These are phyloP conservation scores for Hypoxylon subgilvum DNA, from an alignment of 495 filamentous ascomycete genomes.

Conservation along the genomic window DNA sequence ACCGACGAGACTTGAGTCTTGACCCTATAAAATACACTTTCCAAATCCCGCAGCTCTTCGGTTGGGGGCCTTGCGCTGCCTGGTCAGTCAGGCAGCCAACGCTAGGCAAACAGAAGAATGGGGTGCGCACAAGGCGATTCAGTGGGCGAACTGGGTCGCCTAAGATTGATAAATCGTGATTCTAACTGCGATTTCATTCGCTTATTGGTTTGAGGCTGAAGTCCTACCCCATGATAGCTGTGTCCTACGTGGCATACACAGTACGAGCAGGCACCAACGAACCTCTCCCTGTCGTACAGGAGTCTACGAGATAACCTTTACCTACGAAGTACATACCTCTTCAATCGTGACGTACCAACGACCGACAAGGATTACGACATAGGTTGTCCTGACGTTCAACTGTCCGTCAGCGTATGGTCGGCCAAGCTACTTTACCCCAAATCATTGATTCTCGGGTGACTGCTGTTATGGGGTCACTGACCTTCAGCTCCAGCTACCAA, in stretches of 20 bases:
- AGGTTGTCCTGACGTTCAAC: slow-evolving; percentile 22
- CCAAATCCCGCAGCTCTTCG: neutral
- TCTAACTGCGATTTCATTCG: slow-evolving; percentile 21
- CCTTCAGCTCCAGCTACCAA: slow-evolving; percentile 26
- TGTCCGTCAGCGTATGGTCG: slow-evolving; percentile 4
- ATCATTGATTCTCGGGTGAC: slow-evolving; percentile 20
- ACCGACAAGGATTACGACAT: slow-evolving; percentile 17
- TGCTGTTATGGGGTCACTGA: slow-evolving; percentile 21
- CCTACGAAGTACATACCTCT: slow-evolving; percentile 6
- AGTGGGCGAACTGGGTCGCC: slow-evolving; percentile 28
- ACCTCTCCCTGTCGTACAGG: slow-evolving; percentile 20
- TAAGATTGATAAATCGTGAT: slow-evolving; percentile 4
- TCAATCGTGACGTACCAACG: slow-evolving; percentile 7
- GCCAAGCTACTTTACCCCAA: slow-evolving; percentile 21
- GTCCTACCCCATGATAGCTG: slow-evolving; percentile 32
- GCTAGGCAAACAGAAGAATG: slow-evolving; percentile 18
- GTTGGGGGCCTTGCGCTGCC: slow-evolving; percentile 24
- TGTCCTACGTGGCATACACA: slow-evolving; percentile 38
- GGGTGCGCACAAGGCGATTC: slow-evolving; percentile 32
- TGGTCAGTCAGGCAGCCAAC: slow-evolving; percentile 21
- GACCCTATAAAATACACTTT: neutral
- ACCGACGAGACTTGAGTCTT: slow-evolving; percentile 14
- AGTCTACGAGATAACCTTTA: no score
- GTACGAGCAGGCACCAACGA: slow-evolving; percentile 31
- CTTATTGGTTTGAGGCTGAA: slow-evolving; percentile 32